phyloP scores from a whole-genome alignment of 2,329 filamentous ascomycete genomes.

The Scortechinia acanthostroma region DNA sequence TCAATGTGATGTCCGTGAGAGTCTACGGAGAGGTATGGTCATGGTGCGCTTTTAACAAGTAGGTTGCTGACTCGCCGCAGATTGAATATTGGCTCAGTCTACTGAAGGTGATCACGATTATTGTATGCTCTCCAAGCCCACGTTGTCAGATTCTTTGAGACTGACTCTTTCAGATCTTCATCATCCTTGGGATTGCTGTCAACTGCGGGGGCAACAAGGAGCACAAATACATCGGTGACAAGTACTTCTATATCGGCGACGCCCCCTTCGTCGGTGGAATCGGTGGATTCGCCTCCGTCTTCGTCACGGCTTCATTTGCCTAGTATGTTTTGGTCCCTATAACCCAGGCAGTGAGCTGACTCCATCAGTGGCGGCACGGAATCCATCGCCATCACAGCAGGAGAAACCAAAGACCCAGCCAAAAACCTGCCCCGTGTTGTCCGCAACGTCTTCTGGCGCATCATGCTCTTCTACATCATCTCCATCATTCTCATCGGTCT shows the following conservation, averaged over 20 bases:
- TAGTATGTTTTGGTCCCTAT: slow-evolving; percentile 24
- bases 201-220: slow-evolving; percentile 46
- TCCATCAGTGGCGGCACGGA: slow-evolving; percentile 45
- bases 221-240: slow-evolving; percentile 46
- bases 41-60: not conserved
- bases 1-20: slow-evolving; percentile 42
- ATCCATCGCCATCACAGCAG: slow-evolving; percentile 58
- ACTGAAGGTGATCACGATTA: slow-evolving; percentile 42
- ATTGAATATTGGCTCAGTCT: slow-evolving; percentile 49
- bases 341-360: slow-evolving; percentile 6
- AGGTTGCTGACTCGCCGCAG: slow-evolving; percentile 9
- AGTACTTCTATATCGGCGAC: slow-evolving; percentile 48
- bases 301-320: slow-evolving; percentile 54
- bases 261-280: slow-evolving; percentile 61
- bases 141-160: not conserved
- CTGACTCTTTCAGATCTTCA: slow-evolving; percentile 39
- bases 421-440: slow-evolving; percentile 54
- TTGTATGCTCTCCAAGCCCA: slow-evolving; percentile 19
- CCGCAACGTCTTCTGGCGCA: slow-evolving; percentile 60
- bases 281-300: slow-evolving; percentile 59
- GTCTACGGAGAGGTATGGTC: slow-evolving; percentile 40
- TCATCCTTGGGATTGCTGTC: slow-evolving; percentile 53
- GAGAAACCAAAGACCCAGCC: slow-evolving; percentile 56
- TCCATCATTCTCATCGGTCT: slow-evolving; percentile 47
- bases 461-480: slow-evolving; percentile 43